These are phyloP conservation scores for Penicillium sp. DNA, from an alignment of 2,329 filamentous ascomycete species.

Conservation along the genomic window DNA sequence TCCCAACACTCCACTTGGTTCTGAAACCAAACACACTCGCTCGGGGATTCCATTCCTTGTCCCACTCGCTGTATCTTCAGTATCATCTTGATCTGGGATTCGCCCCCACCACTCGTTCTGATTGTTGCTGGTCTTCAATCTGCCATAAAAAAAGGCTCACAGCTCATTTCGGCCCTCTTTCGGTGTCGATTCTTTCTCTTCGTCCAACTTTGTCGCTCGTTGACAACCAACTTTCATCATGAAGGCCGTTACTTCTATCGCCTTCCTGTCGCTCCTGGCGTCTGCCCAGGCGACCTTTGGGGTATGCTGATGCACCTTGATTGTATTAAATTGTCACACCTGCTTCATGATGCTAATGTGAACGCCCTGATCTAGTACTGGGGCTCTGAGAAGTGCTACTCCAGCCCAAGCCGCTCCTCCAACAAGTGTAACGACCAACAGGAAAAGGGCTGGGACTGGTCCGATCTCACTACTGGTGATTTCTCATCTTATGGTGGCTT, in stretches of 20 bases:
- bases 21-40: conserved; percentile 5
- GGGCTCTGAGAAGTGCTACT: conserved; percentile 59
- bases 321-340: background rate
- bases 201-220: conserved; percentile 36
- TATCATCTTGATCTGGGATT: background rate
- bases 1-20: conserved; percentile 13
- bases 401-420: conserved; percentile 70
- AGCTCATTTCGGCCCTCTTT: conserved; percentile 1
- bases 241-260: conserved; percentile 29
- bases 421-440: conserved; percentile 77
- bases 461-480: conserved; percentile 60
- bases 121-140: conserved; percentile 11
- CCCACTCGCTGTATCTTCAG: background rate
- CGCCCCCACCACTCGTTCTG: background rate
- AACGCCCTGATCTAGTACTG: conserved; percentile 42
- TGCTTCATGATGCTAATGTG: background rate
- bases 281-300: conserved; percentile 47
- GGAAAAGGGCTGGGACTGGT: conserved; percentile 71
- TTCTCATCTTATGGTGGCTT: conserved; percentile 72
- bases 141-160: background rate
- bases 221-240: conserved; percentile 30
- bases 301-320: conserved; percentile 41
- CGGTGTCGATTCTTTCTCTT: background rate
- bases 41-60: conserved; percentile 2
- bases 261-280: conserved; percentile 45